Base-by-base conservation (phyloP, 2,329 filamentous ascomycete genomes). In the Lomentospora prolificans region DNA sequence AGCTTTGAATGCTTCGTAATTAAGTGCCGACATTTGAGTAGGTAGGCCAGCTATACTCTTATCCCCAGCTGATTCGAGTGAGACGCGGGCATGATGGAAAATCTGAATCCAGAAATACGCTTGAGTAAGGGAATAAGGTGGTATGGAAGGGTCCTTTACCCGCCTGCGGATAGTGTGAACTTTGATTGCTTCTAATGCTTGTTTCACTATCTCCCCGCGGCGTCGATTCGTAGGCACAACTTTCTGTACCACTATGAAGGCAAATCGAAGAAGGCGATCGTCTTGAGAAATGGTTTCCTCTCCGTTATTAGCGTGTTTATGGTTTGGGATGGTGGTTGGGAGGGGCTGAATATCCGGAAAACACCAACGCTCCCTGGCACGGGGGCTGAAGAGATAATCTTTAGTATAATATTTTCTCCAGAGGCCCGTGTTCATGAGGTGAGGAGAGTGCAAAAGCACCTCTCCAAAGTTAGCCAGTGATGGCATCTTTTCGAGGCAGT, bases 351-450 rank as follows among this genome's bases (percentile, higher is more conserved):
- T 17, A 24, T 71, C 65, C 1, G 69, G 67, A 0, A 67, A 60
- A 53, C 63, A 60, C 60, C 67, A 69, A 4, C 60, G 39, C 0
- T 63, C 61, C 12, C 65, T 60, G 2, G 67, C 67, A 2, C 61
- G 50, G 0, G 61, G 62, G 0, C 62, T 64, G 52, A 71, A 70
- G 1, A 71, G 56, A 5, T 64, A 31, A 1, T 66, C 61, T 5
- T 66, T 68, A 7, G 67, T 63, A 53, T 70, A 71, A 31, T 69
- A 66, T 0, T 39, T 6, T 12, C 61, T 62, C 69, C 69, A 71
- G 0, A 70, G 57, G 0, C 61, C 58, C 0, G 65, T 61, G 53
- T 68, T 62, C 61, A 69, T 64, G 9, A 70, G 61, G 6, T 58
- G 57, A 0, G 64, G 64, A 3, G 61, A 62, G 12, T 59, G 57